Conservation (phyloP, 805 yeast species). For the Lipomyces spencermartinsiae region DNA sequence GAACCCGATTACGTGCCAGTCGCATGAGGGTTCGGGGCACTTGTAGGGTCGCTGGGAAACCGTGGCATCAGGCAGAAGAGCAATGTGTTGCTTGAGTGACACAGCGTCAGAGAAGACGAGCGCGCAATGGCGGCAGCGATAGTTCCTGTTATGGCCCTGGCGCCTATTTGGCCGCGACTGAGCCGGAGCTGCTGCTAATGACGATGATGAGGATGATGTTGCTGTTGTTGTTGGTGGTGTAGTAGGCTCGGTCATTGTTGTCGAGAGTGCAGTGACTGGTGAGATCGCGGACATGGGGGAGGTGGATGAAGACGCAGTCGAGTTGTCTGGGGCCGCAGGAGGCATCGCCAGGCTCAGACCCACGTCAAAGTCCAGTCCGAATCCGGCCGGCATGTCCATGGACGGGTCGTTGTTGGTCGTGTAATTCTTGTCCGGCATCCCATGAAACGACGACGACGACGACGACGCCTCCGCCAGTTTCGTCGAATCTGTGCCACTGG, state of each 20-base stretch:
- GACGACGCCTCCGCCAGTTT: neutral
- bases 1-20: constrained; percentile 36
- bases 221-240: neutral
- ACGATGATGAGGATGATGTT: neutral
- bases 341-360: neutral
- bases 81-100: constrained; percentile 24
- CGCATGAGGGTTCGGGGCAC: constrained; percentile 31
- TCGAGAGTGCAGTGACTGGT: neutral
- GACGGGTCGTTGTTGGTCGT: neutral
- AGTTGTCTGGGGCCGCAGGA: neutral
- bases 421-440: neutral
- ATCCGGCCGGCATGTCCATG: neutral
- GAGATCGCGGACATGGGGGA: neutral
- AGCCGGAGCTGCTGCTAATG: neutral
- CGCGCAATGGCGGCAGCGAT: constrained; percentile 34
- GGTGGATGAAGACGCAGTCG: neutral
- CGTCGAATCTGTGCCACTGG: neutral
- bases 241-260: neutral
- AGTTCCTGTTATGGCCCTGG: constrained; percentile 32
- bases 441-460: neutral
- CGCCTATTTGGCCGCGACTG: neutral
- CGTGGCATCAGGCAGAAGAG: constrained; percentile 16
- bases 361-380: neutral
- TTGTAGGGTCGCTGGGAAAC: constrained; percentile 34
- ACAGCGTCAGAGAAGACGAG: constrained; percentile 19